Evolutionary conservation across 768 basidiomycete genomes (phyloP).

Genomic region (Mycena amicta): DNA sequence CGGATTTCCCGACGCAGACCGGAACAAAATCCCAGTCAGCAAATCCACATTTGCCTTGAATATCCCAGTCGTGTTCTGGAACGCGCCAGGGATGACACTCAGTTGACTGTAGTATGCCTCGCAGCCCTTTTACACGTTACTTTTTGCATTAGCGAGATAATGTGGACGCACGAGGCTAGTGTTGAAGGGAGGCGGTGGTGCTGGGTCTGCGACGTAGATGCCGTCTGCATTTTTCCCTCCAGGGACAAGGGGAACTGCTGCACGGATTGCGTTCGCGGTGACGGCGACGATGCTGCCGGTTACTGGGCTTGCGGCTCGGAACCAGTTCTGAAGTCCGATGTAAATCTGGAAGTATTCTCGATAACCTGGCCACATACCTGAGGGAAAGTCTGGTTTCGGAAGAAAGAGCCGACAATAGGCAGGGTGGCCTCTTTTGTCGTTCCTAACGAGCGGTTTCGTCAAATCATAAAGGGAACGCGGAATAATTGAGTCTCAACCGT

Average conservation of each 20-base stretch:
- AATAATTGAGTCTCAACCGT: conserved; percentile 1
- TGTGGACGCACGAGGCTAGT: conserved; percentile 1
- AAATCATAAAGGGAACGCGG: neutral
- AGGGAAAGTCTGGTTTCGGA: conserved; percentile 18
- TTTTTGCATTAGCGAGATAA: neutral
- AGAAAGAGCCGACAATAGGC: conserved; percentile 17
- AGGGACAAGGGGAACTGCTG: conserved; percentile 2
- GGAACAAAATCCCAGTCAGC: conserved; percentile 16
- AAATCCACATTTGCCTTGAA: conserved; percentile 17
- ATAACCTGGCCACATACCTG: too few relatives aligned
- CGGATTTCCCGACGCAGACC: conserved; percentile 2
- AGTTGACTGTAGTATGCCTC: conserved; percentile 14
- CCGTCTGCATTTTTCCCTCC: conserved; percentile 11
- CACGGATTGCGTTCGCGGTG: conserved; percentile 1
- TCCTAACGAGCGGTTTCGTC: conserved; percentile 4
- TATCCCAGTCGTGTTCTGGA: conserved; percentile 15
- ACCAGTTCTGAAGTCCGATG: too few relatives aligned
- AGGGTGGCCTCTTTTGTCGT: conserved; percentile 16
- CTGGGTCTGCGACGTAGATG: conserved; percentile 5
- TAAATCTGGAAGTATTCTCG: too few relatives aligned
- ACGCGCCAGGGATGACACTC: conserved; percentile 4
- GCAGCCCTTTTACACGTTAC: conserved; percentile 4
- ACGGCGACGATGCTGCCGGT: neutral
- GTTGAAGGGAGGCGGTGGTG: conserved; percentile 9
- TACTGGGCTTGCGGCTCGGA: conserved; percentile 11